These are phyloP conservation scores for Arthrobotrys musiformis DNA, from an alignment of 2,329 filamentous ascomycete species.

Conservation along the genomic window DNA sequence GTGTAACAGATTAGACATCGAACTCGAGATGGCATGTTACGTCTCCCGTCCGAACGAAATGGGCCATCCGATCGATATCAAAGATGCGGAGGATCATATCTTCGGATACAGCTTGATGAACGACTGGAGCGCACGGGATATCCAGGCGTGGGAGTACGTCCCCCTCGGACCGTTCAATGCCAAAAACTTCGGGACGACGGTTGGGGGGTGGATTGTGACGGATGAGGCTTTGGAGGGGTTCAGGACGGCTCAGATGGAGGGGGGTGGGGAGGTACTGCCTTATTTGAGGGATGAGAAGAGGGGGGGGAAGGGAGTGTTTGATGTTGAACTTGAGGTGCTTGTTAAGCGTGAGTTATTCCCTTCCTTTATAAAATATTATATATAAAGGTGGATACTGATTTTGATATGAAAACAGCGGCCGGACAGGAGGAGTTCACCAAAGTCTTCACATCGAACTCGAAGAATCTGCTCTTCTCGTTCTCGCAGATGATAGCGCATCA, in stretches of 20 bases:
- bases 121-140: conserved; percentile 81
- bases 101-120: conserved; percentile 87
- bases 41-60: conserved; percentile 73
- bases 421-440: conserved; percentile 61
- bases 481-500: conserved; percentile 85
- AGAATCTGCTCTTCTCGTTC: conserved; percentile 82
- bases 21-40: conserved; percentile 82
- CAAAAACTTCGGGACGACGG: conserved; percentile 83
- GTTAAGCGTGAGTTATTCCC: conserved; percentile 67
- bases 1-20: conserved; percentile 77
- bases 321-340: conserved; percentile 76
- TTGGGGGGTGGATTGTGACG: conserved; percentile 82
- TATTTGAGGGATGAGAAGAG: conserved; percentile 72
- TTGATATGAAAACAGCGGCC: conserved; percentile 59
- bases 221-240: conserved; percentile 80
- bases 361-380: neutral
- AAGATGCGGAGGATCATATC: conserved; percentile 74
- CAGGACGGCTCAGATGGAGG: conserved; percentile 67
- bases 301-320: conserved; percentile 70
- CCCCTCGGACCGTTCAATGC: conserved; percentile 83
- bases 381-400: neutral
- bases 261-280: conserved; percentile 66
- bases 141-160: conserved; percentile 86
- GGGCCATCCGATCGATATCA: conserved; percentile 72
- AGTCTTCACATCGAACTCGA: conserved; percentile 62